A percentile compares a stretch with the other conserved stretches of the same genome.
These are phyloP conservation scores for Ambrosia trifida DNA, from an alignment of 129 eudicot species.

Conservation along the genomic window DNA sequence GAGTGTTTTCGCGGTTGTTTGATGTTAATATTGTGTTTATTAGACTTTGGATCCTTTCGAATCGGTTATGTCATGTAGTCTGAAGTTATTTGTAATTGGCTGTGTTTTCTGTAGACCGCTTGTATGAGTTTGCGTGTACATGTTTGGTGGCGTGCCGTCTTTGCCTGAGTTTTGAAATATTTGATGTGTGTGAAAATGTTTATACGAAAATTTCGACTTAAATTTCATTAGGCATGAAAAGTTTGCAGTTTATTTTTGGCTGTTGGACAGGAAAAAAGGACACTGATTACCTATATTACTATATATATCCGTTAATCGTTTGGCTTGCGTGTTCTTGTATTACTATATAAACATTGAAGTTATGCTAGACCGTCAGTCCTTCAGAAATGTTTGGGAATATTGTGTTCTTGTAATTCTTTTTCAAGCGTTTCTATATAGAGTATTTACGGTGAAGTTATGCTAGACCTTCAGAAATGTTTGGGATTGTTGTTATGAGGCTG, in stretches of 20 bases:
- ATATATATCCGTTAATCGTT: background rate
- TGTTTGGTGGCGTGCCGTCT: background rate
- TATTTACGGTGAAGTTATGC: background rate
- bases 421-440: background rate
- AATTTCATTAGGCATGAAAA: background rate
- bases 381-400: background rate
- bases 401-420: background rate
- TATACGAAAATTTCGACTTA: background rate
- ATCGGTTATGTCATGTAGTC: background rate
- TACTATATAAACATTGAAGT: background rate
- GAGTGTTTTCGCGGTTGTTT: slow-evolving; percentile 18
- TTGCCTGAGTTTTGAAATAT: slow-evolving; percentile 10
- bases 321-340: background rate
- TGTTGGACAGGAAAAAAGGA: background rate
- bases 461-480: background rate
- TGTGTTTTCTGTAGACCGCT: background rate
- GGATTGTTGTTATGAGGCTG: background rate
- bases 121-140: slow-evolving; percentile 4
- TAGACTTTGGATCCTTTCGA: background rate
- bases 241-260: background rate
- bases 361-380: background rate
- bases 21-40: background rate
- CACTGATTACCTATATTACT: background rate
- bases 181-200: background rate
- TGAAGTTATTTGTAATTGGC: background rate